Base-by-base conservation (phyloP, 148 eudicot genomes). In the Silene conica region DNA sequence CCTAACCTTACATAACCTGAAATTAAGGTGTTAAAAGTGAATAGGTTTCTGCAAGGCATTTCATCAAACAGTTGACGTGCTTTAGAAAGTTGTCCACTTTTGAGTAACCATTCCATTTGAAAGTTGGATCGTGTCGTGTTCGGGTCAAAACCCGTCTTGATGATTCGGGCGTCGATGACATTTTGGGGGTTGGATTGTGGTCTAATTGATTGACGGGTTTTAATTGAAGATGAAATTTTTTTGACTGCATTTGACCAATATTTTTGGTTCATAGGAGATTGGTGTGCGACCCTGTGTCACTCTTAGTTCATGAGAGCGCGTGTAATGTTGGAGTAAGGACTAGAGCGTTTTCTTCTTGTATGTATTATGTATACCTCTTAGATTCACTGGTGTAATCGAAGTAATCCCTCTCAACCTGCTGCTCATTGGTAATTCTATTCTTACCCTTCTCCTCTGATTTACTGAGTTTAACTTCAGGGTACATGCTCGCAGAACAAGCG, bases 91-190 rank as follows among this genome's bases (percentile, higher is more conserved):
- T 87, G 78, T 11, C 86, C 88, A 0, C 56, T 69, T 71, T 58
- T 28, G 21, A 89, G 34, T 5, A 83, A 71, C 19, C 70, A 22
- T 19, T 85, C 80, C 48, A 92, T 74, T 28, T 72, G 78, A 61
- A 85, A 88, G 74, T 90, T 90, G 76, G 78, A 68, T 21, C 89
- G 87, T 65, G 81, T 78, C 3, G 85, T 92, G 3, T 74, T 71
- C 31, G 85, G 90, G 77, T 88, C 77, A 60, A 92, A 92, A 34
- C 92, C 96, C n/a, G 91, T 90, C 82, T 92, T 90, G 72, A 90
- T 73, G 50, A 81, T 83, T 45, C 87, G 87, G 46, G 92, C 85
- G 60, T 92, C 91, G 22, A 86, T 77, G 38, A 73, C 77, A 83
- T 79, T n/a, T 9, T 34, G 45, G 70, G 7, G 60, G 15, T 48